Base-by-base conservation (phyloP, 805 yeast species). In the Spathaspora boniae region DNA sequence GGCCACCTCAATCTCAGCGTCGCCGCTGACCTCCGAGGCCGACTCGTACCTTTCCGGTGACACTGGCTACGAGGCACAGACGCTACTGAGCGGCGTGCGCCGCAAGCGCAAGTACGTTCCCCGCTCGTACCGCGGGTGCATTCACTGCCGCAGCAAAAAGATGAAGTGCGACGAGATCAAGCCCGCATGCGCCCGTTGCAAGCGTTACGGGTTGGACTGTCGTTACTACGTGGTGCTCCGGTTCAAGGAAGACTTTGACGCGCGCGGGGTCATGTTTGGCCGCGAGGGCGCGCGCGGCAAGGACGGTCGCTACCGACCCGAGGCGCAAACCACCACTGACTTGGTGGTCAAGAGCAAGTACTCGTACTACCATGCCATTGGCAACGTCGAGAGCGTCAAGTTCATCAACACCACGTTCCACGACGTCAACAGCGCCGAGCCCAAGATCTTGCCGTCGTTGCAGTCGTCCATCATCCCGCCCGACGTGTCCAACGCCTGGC, bases 161-260 rank as follows among this genome's bases (percentile, higher is more conserved):
- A 34, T 47, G 26, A 56, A 56, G 44, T 56, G 61, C 38, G 59
- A 56, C 31, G 61, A 54, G 37, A n/a, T 21, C 9, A 56, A 52
- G 29, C 61, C 61, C 5, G 26, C 29, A 6, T 56, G 61, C 21
- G 12, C 41, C 6, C 27, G 49, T 19, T 56, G 61, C 33, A 17
- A 19, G 3, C 30, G 34, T 9, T 45, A 38, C n/a, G 50, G 47
- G 5, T 26, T 41, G 9, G 15, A 23, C 7, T 56, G 61, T 37
- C 33, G 36, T 7, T 56, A 56, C 36, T 43, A 46, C 11, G 25
- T 54, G 16, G 34, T 38, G 6, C 43, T 54, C n/a, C 53, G 50
- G 29, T 56, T 54, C 33, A 39, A 51, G 20, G 60, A 56, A 29
- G 61, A 56, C 36, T 43, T 50, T 28, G 57, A 52, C 25, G 34